Evolutionary conservation across 2,329 filamentous ascomycete species (phyloP).

Genomic region (Beauveria bassiana): DNA sequence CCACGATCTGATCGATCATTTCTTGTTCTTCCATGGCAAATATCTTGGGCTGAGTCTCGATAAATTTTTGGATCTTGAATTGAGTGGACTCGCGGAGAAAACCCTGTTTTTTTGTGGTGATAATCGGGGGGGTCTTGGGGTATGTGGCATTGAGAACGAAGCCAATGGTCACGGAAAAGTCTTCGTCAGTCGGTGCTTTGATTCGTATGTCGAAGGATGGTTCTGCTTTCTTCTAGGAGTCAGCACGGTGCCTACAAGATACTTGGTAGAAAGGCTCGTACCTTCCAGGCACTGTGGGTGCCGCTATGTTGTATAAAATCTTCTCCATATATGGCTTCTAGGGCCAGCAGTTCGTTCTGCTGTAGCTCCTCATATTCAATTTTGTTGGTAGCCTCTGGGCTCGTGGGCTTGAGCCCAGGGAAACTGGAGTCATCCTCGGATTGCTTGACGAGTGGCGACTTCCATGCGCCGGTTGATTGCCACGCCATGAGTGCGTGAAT

Average conservation of each 20-base stretch:
- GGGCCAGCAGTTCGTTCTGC: slow-evolving; percentile 75
- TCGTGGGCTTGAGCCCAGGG: slow-evolving; percentile 40
- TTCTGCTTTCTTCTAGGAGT: slow-evolving; percentile 58
- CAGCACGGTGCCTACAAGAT: slow-evolving; percentile 15
- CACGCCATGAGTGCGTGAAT: slow-evolving; percentile 41
- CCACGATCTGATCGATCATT: slow-evolving; percentile 59
- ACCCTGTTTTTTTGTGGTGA: slow-evolving; percentile 58
- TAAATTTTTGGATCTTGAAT: slow-evolving; percentile 59
- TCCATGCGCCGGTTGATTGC: slow-evolving; percentile 41
- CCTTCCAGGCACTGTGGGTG: slow-evolving; percentile 76
- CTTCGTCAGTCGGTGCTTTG: slow-evolving; percentile 63
- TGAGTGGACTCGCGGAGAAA: slow-evolving; percentile 62
- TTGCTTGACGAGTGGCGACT: slow-evolving; percentile 34
- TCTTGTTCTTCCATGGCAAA: slow-evolving; percentile 46
- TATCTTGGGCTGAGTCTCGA: slow-evolving; percentile 50
- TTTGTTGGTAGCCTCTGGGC: slow-evolving; percentile 34
- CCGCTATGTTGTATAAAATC: slow-evolving; percentile 72
- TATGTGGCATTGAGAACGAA: slow-evolving; percentile 86
- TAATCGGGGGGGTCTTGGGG: slow-evolving; percentile 70
- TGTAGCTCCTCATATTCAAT: slow-evolving; percentile 77
- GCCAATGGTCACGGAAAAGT: slow-evolving; percentile 62
- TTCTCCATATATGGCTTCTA: slow-evolving; percentile 83
- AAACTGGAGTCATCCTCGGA: slow-evolving; percentile 42
- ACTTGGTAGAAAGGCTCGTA: slow-evolving; percentile 30
- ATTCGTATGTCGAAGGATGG: slow-evolving; percentile 75